Conservation (phyloP, 352 stramenopile species). For the Pythium grandisporangium region DNA sequence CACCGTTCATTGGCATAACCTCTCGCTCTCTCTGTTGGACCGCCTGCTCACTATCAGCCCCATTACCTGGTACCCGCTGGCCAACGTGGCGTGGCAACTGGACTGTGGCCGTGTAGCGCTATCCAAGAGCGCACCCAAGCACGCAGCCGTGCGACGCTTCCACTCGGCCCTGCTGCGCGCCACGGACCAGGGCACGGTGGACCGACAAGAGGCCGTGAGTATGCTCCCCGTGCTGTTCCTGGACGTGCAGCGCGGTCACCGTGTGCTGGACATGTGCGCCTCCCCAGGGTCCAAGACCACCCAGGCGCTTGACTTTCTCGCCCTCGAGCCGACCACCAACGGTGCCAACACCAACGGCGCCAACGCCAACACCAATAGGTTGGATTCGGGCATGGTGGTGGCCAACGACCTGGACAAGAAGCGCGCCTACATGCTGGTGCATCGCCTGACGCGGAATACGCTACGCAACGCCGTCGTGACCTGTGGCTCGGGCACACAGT, state of each 20-base stretch:
- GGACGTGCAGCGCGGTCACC: constrained; percentile 82
- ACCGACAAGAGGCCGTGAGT: constrained; percentile 96
- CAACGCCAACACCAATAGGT: no score
- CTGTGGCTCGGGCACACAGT: constrained; percentile 87
- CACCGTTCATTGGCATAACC: constrained; percentile 1
- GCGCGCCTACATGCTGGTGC: constrained; percentile 97
- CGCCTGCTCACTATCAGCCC: constrained; percentile 14
- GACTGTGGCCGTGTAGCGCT: constrained; percentile 74
- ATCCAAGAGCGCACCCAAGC: constrained; percentile 76
- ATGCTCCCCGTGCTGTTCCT: constrained; percentile 98
- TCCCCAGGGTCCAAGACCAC: constrained; percentile 99
- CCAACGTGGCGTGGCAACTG: constrained; percentile 76
- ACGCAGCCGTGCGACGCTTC: constrained; percentile 80
- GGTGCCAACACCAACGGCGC: constrained; percentile 8
- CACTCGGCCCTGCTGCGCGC: constrained; percentile 91
- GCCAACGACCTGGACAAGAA: constrained; percentile 97
- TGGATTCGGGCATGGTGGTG: constrained; percentile 91
- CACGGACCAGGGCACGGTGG: constrained; percentile 88
- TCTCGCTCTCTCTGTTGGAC: background rate
- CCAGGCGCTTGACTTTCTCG: constrained; percentile 92
- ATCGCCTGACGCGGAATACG: constrained; percentile 86
- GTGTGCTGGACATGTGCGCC: constrained; percentile 85
- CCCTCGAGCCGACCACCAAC: constrained; percentile 2
- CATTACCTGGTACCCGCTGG: constrained; percentile 71
- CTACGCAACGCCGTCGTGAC: constrained; percentile 88